Conservation (phyloP, 345 rosid species). For the Eucalyptus marginata region DNA sequence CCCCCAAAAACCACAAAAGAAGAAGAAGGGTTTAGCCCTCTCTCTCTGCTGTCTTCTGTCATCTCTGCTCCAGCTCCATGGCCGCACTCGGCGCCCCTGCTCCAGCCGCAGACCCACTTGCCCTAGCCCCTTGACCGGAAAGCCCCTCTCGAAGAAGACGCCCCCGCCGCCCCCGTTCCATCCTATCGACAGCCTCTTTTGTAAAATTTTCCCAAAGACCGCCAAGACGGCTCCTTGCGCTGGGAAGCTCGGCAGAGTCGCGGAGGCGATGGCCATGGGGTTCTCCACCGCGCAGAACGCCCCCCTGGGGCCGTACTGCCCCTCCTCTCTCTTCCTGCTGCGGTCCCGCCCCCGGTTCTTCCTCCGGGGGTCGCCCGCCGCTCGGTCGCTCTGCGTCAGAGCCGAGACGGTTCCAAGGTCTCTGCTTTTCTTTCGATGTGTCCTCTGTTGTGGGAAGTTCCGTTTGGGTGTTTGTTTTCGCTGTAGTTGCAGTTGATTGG, state of each 20-base stretch:
- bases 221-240: slow-evolving; percentile 30
- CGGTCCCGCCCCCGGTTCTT: slow-evolving; percentile 16
- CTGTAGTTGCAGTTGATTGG: not conserved
- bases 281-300: slow-evolving; percentile 22
- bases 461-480: not conserved
- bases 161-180: not conserved
- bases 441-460: not conserved
- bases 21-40: not conserved
- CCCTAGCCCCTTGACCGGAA: not conserved
- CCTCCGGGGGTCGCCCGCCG: not conserved
- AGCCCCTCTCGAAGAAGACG: not conserved
- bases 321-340: slow-evolving; percentile 16
- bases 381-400: not conserved
- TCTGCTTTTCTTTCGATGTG: not conserved
- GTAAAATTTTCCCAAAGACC: not conserved
- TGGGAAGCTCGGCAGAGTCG: slow-evolving; percentile 43
- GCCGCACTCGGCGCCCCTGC: not conserved
- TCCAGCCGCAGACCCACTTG: slow-evolving; percentile 14
- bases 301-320: slow-evolving; percentile 26
- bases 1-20: not conserved
- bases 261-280: slow-evolving; percentile 45
- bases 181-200: not conserved
- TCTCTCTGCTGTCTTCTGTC: not conserved
- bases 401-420: not conserved
- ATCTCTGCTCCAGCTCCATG: not conserved